Evolutionary conservation across 1,139 yeast species (phyloP).

Genomic region (Kurtzmaniella quercitrusa): DNA sequence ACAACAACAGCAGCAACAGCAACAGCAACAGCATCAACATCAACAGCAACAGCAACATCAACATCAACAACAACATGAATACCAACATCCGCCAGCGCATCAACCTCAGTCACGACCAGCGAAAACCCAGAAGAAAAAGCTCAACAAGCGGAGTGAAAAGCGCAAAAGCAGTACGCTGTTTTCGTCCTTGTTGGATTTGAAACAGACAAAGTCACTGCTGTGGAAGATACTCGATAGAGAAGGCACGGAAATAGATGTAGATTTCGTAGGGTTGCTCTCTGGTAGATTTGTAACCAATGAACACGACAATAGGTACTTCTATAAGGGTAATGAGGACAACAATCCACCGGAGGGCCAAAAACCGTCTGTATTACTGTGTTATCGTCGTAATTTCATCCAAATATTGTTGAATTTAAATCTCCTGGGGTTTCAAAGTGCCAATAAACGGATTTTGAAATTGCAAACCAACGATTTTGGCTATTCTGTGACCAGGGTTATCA

Average conservation of each 20-base stretch:
- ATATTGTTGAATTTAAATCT: conserved; percentile 33
- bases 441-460: conserved; percentile 26
- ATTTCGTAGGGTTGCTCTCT: conserved; percentile 36
- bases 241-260: conserved; percentile 20
- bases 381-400: conserved; percentile 43
- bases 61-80: conserved; percentile 8
- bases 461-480: conserved; percentile 35
- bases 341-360: not conserved
- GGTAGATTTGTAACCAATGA: conserved; percentile 44
- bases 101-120: conserved; percentile 6
- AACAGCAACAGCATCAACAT: conserved; percentile 3
- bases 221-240: conserved; percentile 30
- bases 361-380: conserved; percentile 42
- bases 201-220: conserved; percentile 16
- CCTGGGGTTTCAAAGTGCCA: conserved; percentile 21
- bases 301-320: conserved; percentile 36
- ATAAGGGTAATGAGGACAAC: conserved; percentile 19
- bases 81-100: not conserved
- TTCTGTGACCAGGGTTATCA: conserved; percentile 31
- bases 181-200: conserved; percentile 28
- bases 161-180: conserved; percentile 1
- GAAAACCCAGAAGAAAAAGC: conserved; percentile 12
- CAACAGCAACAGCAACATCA: not conserved
- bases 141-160: conserved; percentile 10
- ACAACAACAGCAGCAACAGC: conserved; percentile 4